Evolutionary conservation across 2,329 filamentous ascomycete species (phyloP).

Genomic region (Colletotrichum aenigma): DNA sequence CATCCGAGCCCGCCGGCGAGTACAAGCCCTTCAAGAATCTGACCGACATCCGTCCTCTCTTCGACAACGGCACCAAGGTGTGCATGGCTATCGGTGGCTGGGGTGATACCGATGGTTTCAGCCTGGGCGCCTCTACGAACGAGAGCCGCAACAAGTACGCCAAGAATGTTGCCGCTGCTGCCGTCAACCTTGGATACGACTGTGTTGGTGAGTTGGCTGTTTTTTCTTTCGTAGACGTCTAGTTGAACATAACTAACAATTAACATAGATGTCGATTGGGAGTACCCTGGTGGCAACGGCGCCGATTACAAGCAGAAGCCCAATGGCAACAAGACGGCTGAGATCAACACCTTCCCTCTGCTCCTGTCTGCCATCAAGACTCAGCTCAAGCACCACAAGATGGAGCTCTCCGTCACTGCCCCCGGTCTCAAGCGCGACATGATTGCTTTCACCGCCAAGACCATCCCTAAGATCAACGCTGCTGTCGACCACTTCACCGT

Average conservation of each 20-base stretch:
- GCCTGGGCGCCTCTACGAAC: slow-evolving; percentile 49
- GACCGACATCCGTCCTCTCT: slow-evolving; percentile 54
- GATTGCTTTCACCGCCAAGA: slow-evolving; percentile 64
- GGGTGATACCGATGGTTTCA: slow-evolving; percentile 65
- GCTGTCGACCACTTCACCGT: slow-evolving; percentile 69
- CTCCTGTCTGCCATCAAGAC: slow-evolving; percentile 63
- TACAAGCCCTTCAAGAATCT: slow-evolving; percentile 61
- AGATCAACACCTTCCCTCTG: slow-evolving; percentile 66
- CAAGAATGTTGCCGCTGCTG: slow-evolving; percentile 58
- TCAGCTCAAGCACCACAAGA: slow-evolving; percentile 58
- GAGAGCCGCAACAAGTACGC: slow-evolving; percentile 56
- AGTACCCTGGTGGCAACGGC: slow-evolving; percentile 66
- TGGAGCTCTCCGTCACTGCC: slow-evolving; percentile 68
- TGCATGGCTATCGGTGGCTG: slow-evolving; percentile 71
- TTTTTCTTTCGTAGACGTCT: background rate
- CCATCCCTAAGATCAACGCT: slow-evolving; percentile 62
- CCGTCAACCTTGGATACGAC: slow-evolving; percentile 61
- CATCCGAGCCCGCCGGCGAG: slow-evolving; percentile 34
- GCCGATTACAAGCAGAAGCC: slow-evolving; percentile 68
- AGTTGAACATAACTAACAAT: background rate
- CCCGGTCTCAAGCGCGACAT: slow-evolving; percentile 68
- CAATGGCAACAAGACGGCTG: slow-evolving; percentile 61
- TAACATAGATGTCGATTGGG: slow-evolving; percentile 68
- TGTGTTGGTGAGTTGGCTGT: slow-evolving; percentile 52
- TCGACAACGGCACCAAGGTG: slow-evolving; percentile 57